Base-by-base conservation (phyloP, 768 basidiomycete genomes). In the Jaapia argillacea region DNA sequence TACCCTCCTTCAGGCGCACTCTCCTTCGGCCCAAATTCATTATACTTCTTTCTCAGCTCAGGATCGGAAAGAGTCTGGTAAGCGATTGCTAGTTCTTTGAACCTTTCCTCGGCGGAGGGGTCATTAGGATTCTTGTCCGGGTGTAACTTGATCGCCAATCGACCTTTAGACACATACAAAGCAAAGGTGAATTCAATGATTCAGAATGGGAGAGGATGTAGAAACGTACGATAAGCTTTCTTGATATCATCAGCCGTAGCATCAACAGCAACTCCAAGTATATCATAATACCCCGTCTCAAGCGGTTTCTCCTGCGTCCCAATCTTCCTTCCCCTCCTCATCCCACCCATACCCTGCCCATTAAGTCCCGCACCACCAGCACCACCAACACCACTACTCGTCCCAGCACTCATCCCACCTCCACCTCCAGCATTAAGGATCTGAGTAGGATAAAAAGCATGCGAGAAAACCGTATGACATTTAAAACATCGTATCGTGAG, bases 81-180 rank as follows among this genome's bases (percentile, higher is more conserved):
- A 2, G 90, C 90, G 40, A 91, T 85, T 0, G 90, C 87, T 48
- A 94, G 90, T 49, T 84, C 74, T 56, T 90, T 90, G 70, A 91
- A 91, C n/a, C 78, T 74, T 47, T 88, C 88, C 54, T 86, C 88
- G 0, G 91, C 88, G 21, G 70, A 61, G 0, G 87, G 89, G 60
- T 92, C 89, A 54, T 85, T 79, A 1, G 78, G 87, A 57, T 93
- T 91, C 70, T 92, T 92, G 72, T 92, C 89, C 0, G 89, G 89
- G 58, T 91, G 89, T 54, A 83, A 79, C 60, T 90, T 90, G 63
- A 94, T 91, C 2, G 90, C 90, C 41, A 89, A 70, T 4, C 83
- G 76, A 36, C 85, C 83, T 87, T 46, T 25, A 25, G 21, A 24
- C 18, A 31, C 12, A 39, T 22, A 6, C 6, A 16, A n/a, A 7